Percentiles rank a stretch among this genome's conserved stretches.
Evolutionary conservation across 148 eudicot species (phyloP).

Genomic region (Cornus kousa): DNA sequence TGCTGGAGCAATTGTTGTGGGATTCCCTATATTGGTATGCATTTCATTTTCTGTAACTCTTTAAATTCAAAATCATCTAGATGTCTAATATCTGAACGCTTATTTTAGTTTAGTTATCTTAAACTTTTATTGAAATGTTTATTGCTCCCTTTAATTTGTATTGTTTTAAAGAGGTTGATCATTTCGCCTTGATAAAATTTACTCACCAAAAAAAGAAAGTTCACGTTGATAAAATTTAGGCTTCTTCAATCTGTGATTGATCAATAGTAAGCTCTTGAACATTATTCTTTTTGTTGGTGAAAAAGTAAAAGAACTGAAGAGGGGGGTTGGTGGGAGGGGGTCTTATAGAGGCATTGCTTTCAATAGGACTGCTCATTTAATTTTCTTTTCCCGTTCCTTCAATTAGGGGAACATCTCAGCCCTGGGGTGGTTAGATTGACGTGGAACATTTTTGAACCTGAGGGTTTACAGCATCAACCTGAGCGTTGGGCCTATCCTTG

Average conservation of each 20-base stretch:
- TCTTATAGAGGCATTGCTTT: too few relatives aligned
- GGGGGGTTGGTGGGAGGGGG: too few relatives aligned
- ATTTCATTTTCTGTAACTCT: background rate
- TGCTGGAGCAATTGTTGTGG: conserved; percentile 87
- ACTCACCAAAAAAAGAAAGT: too few relatives aligned
- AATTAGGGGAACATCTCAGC: too few relatives aligned
- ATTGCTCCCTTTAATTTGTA: background rate
- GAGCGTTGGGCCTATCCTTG: too few relatives aligned
- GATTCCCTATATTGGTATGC: conserved; percentile 86
- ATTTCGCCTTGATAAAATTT: background rate
- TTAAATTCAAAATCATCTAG: background rate
- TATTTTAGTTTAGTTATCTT: background rate
- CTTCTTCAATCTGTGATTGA: background rate
- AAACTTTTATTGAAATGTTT: background rate
- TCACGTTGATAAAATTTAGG: background rate
- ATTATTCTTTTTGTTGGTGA: too few relatives aligned
- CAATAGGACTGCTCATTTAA: too few relatives aligned
- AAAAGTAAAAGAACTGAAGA: background rate
- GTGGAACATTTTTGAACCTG: too few relatives aligned
- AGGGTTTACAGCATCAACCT: too few relatives aligned
- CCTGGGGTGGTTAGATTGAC: too few relatives aligned
- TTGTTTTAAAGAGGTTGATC: background rate
- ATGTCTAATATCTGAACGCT: background rate
- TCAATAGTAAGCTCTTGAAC: background rate
- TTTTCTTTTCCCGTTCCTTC: too few relatives aligned